Base-by-base conservation (phyloP, 176 grass and related monocot genomes). In the Eragrostis nindensis region DNA sequence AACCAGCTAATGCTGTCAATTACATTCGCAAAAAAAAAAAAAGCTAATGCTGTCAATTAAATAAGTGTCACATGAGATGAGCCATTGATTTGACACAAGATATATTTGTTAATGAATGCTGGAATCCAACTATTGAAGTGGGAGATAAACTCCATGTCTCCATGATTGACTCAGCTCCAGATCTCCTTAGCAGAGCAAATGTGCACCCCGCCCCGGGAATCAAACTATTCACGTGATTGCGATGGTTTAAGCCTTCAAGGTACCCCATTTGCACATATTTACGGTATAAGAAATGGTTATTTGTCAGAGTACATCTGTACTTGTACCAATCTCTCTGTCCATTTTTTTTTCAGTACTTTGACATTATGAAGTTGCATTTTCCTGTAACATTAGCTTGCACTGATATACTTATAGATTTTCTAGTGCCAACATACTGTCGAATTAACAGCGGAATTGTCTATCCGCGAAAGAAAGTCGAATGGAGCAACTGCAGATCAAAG, bases 111-210 rank as follows among this genome's bases (percentile, higher is more conserved):
- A 45, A 8, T 13, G 38, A 26, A 73, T 12, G 32, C 11, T 44
- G 59, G 68, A 66, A 42, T 13, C 45, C 46, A 55, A 38, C 47
- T 57, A 55, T 59, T 80, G 36, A 56, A 65, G 47, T 73, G 60
- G 60, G 47, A 74, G 56, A 46, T 55, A 79, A 70, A 79, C n/a
- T n/a, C n/a, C n/a, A n/a, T n/a, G n/a, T n/a, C 57, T 5, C 24
- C 38, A 45, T 12, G 36, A 43, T 43, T 63, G 60, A 66, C 56
- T 66, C 39, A 38, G 67, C 17, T 12, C 30, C 48, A 57, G 76
- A 80, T 86, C 84, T 80, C 19, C 62, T 74, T 57, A 47, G 47
- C 59, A 8, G 42, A 67, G 39, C 84, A 86, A 74, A 86, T 80
- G 69, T 53, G 36, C 57, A 24, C 29, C 80, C 69, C 22, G 27